Evolutionary conservation across 2,329 filamentous ascomycete species (phyloP), one percentile per base, ranked within the genome.

Genomic region (Zymoseptoria passerinii): DNA sequence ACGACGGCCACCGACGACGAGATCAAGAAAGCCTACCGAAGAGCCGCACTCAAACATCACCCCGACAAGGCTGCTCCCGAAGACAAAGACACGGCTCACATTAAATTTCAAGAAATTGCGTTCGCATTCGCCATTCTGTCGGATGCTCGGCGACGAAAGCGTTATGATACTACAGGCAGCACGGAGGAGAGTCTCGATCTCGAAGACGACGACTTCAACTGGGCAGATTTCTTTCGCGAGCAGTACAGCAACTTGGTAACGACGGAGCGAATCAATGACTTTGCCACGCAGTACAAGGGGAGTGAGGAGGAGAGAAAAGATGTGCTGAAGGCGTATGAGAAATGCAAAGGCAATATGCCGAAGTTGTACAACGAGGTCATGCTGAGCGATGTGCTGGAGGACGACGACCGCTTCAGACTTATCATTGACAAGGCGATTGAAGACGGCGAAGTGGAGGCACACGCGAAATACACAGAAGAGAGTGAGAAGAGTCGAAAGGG

Each of bases 61-160:
- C 78, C 78, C 55, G 78, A 79, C 92, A 81, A 66, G 75, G 58
- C 56, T 8, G 56, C 66, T 13, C 56, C 57, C 88, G 80, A 84
- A 20, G 77, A 86, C 55, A 90, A 90, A 69, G 81, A 85, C 27
- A 77, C 81, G 49, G 92, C 94, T 1, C 87, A 96, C 67, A 79
- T 81, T 61, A 87, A 83, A 56, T 99, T 99, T 73, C 94, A 99
- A 74, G 81, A 88, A 66, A 85, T 99, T 66, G 92, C 92, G 23
- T 92, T 96, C 69, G 92, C 94, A 55, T 96, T 97, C 71, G 92
- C 91, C 35, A 83, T 99, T 53, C 88, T 99, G 40, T 96, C 90
- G 29, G 90, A 96, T 66, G 80, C 87, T 20, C 80, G 81, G 19
- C 85, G 94, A 55, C 88, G 94, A 65, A 85, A 85, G 66, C 88